Base-by-base conservation (phyloP, 768 basidiomycete species). In the Exidia glandulosa region DNA sequence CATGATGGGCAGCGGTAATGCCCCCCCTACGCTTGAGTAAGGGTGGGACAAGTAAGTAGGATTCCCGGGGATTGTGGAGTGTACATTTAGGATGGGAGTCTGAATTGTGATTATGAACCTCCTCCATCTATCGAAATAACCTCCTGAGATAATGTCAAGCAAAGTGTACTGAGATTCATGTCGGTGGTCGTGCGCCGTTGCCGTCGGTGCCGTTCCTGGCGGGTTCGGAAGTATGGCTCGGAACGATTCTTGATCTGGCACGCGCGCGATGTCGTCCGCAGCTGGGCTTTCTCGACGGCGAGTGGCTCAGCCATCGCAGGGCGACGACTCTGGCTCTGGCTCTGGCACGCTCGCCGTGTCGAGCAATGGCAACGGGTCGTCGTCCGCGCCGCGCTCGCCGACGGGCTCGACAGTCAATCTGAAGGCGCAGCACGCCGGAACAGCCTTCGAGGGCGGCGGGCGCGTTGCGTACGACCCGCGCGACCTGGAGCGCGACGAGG, bases 391-490 rank as follows among this genome's bases (percentile, higher is more conserved):
- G 29, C 59, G 36, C 23, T 60, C 59, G 27, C 54, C 59, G 14
- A 23, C 54, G 54, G 36, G 55, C n/a, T 19, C 33, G 25, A n/a
- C n/a, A 27, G 54, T n/a, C n/a, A n/a, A n/a, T n/a, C n/a, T n/a
- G n/a, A n/a, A 54, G 23, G 59, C 60, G 45, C 31, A 36, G 31
- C 87, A 89, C 68, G 88, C 87, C 0, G 87, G 90, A 60, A 83
- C 86, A 27, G 92, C 93, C 2, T 87, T 95, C 63, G 87, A 87
- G 61, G 89, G 92, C 55, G 84, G 93, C 30, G 83, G 81, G 66
- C 91, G 87, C 76, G 83, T 99, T 67, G 96, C 95, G 4, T 97
- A 80, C 68, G 96, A 98, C 77, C 94, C 93, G 2, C 76, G 92
- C 58, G 96, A 99, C 74, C 71, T 96, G 64, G 75, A 79, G 52